Evolutionary conservation across 2,329 filamentous ascomycete genomes (phyloP).

Genomic region (Hymenoscyphus fraxineus): DNA sequence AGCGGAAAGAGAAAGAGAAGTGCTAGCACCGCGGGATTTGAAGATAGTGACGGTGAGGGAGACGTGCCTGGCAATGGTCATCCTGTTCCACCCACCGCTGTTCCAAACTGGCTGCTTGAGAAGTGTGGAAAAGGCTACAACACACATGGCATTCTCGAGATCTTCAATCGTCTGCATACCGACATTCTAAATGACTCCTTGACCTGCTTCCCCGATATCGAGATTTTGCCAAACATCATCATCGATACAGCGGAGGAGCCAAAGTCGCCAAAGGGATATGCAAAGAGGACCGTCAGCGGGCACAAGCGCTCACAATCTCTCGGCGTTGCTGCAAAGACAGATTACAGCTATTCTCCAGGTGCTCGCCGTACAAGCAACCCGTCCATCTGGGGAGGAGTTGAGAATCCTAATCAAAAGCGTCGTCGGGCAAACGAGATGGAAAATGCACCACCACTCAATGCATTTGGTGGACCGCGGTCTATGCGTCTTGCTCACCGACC

Average conservation of each 20-base stretch:
- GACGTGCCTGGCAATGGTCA: constrained; percentile 24
- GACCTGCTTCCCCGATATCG: constrained; percentile 39
- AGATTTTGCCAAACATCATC: constrained; percentile 38
- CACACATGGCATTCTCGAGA: constrained; percentile 35
- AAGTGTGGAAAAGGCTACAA: constrained; percentile 35
- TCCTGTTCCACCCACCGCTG: constrained; percentile 31
- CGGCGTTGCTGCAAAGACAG: constrained; percentile 21
- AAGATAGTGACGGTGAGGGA: constrained; percentile 26
- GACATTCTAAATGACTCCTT: constrained; percentile 36
- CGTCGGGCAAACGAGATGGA: constrained; percentile 17
- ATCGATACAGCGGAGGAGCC: constrained; percentile 27
- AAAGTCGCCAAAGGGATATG: constrained; percentile 31
- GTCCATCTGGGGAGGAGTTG: constrained; percentile 14
- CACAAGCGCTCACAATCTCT: constrained; percentile 35
- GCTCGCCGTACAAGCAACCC: constrained; percentile 24
- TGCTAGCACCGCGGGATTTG: constrained; percentile 24
- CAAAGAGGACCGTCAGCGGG: constrained; percentile 22
- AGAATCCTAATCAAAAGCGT: constrained; percentile 24
- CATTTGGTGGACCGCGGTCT: constrained; percentile 12
- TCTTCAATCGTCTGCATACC: constrained; percentile 37
- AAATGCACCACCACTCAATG: neutral
- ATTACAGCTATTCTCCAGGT: constrained; percentile 11
- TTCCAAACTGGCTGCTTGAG: constrained; percentile 34
- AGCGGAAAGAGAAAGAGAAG: constrained; percentile 30
- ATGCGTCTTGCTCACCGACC: constrained; percentile 22